These are phyloP conservation scores for Tuber calosporum DNA, from an alignment of 495 filamentous ascomycete species.

Conservation along the genomic window DNA sequence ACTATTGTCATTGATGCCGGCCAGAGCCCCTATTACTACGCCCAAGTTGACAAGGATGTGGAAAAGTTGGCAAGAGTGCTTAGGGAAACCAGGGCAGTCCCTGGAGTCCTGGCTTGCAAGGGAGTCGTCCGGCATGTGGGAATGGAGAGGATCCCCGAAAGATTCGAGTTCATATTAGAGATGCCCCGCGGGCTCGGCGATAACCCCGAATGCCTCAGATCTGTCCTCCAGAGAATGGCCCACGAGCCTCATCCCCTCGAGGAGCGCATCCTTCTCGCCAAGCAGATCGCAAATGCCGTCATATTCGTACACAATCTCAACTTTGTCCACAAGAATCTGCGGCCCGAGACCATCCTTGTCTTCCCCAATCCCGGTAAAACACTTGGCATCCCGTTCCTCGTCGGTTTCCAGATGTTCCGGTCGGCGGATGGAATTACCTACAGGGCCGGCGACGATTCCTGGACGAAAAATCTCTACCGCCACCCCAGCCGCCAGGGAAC, in stretches of 20 bases:
- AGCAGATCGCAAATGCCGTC: slow-evolving; percentile 46
- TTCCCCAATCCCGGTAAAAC: slow-evolving; percentile 40
- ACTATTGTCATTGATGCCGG: slow-evolving; percentile 5
- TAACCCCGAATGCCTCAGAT: slow-evolving; percentile 28
- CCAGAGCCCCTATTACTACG: slow-evolving; percentile 6
- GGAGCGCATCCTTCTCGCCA: slow-evolving; percentile 45
- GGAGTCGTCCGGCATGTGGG: slow-evolving; percentile 42
- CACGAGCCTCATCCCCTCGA: slow-evolving; percentile 38
- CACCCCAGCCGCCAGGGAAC: slow-evolving; percentile 52
- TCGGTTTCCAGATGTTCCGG: slow-evolving; percentile 52
- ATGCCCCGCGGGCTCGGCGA: slow-evolving; percentile 16
- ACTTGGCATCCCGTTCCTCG: slow-evolving; percentile 44
- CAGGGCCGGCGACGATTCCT: slow-evolving; percentile 44
- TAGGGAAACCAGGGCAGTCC: slow-evolving; percentile 35
- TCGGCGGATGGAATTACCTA: slow-evolving; percentile 43
- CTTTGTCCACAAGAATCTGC: slow-evolving; percentile 56
- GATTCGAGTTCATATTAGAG: slow-evolving; percentile 32
- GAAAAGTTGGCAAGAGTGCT: slow-evolving; percentile 46
- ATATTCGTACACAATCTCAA: slow-evolving; percentile 49
- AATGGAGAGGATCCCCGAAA: background rate
- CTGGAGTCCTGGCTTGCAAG: slow-evolving; percentile 49
- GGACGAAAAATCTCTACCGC: slow-evolving; percentile 52
- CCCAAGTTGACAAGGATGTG: slow-evolving; percentile 36
- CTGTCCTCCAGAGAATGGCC: slow-evolving; percentile 36
- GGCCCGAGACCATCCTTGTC: slow-evolving; percentile 50